Evolutionary conservation across 306 rosid genomes (phyloP).

Genomic region (Sphenostylis stenocarpa): DNA sequence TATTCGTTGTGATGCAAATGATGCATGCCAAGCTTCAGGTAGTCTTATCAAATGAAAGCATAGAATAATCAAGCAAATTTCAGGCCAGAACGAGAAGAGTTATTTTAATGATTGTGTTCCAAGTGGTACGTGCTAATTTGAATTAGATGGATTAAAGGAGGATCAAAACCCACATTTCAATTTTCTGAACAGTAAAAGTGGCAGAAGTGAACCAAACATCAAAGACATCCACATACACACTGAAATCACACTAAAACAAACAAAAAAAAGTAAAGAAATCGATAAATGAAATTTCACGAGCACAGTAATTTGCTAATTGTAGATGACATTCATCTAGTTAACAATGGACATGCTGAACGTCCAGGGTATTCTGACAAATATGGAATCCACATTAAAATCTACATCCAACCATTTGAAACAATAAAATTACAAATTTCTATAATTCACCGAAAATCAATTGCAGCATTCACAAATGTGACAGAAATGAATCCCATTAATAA

Average conservation of each 20-base stretch:
- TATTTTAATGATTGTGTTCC: neutral
- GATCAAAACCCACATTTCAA: neutral
- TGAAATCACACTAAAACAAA: neutral
- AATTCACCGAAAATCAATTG: neutral
- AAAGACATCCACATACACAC: too few species aligned
- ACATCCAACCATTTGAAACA: neutral
- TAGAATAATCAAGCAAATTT: constrained; percentile 8
- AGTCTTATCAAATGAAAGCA: constrained; percentile 9
- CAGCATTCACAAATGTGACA: neutral
- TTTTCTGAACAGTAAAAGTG: neutral
- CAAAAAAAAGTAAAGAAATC: neutral
- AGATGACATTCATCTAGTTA: neutral
- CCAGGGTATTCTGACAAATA: neutral
- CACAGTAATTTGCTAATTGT: neutral
- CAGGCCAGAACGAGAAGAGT: neutral
- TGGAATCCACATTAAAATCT: neutral
- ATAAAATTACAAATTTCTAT: neutral
- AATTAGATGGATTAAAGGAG: neutral
- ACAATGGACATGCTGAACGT: neutral
- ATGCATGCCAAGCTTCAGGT: neutral
- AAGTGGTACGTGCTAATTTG: neutral
- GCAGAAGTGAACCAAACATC: neutral
- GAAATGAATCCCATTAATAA: neutral
- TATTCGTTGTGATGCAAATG: neutral
- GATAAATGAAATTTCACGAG: neutral